Percentiles rank a stretch among this genome's conserved stretches.
Evolutionary conservation across 495 filamentous ascomycete species (phyloP).

Genomic region (Aspergillus bertholletiae): DNA sequence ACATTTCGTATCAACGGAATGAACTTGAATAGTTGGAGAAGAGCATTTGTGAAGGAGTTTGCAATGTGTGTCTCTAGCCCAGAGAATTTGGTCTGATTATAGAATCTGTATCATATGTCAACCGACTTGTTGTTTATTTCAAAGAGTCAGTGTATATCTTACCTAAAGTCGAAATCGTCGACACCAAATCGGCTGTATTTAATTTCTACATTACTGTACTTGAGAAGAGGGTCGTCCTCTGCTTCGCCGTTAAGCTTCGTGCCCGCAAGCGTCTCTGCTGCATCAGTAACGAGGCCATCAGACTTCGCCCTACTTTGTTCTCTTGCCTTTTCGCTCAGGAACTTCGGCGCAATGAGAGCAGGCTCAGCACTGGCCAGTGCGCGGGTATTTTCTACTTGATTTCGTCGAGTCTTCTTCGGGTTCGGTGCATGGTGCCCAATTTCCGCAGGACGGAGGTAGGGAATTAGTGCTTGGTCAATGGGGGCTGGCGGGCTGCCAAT

Average conservation of each 20-base stretch:
- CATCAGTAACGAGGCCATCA: slow-evolving; percentile 58
- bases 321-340: slow-evolving; percentile 86
- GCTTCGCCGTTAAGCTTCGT: slow-evolving; percentile 59
- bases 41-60: slow-evolving; percentile 92
- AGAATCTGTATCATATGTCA: slow-evolving; percentile 57
- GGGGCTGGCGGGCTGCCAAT: slow-evolving; percentile 76
- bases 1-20: slow-evolving; percentile 85
- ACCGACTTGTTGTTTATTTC: neutral
- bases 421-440: slow-evolving; percentile 75
- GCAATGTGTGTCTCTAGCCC: slow-evolving; percentile 93
- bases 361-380: slow-evolving; percentile 45
- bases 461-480: slow-evolving; percentile 69
- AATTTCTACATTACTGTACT: slow-evolving; percentile 90
- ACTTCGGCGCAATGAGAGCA: slow-evolving; percentile 70
- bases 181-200: slow-evolving; percentile 97
- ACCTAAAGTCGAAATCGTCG: slow-evolving; percentile 97
- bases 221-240: slow-evolving; percentile 69
- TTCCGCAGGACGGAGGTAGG: slow-evolving; percentile 62
- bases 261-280: slow-evolving; percentile 55
- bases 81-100: slow-evolving; percentile 86
- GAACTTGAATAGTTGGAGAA: slow-evolving; percentile 88
- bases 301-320: slow-evolving; percentile 54
- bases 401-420: slow-evolving; percentile 65
- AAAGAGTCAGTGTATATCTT: slow-evolving; percentile 23
- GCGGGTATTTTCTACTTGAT: slow-evolving; percentile 83